Percentiles rank a stretch among this genome's conserved stretches.
phyloP scores from a whole-genome alignment of 1,284 basidiomycete species.

The Mrakiaceae sp. region DNA sequence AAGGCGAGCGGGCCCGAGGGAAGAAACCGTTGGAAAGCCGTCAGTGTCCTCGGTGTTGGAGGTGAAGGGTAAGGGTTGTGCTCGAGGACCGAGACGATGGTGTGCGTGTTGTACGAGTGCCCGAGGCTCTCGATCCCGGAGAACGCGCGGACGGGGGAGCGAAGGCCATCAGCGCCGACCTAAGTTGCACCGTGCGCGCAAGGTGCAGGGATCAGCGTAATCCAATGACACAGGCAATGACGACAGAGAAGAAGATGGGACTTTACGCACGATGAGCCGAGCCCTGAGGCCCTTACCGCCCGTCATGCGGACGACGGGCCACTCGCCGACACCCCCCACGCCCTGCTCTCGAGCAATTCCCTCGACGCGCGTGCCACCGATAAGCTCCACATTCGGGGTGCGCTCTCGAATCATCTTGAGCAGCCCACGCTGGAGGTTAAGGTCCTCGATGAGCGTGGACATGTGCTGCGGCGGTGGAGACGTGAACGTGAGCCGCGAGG shows the following conservation, averaged over 20 bases:
- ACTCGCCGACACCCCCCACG: conserved; percentile 36
- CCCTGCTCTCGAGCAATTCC: conserved; percentile 21
- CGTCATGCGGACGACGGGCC: conserved; percentile 63
- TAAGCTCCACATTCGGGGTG: conserved; percentile 20
- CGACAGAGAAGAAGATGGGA: background rate
- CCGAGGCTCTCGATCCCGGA: conserved; percentile 80
- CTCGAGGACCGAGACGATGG: conserved; percentile 77
- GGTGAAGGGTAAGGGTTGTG: conserved; percentile 45
- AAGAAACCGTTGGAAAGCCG: conserved; percentile 89
- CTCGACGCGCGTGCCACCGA: conserved; percentile 24
- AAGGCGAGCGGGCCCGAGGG: conserved; percentile 94
- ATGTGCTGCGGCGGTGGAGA: conserved; percentile 18
- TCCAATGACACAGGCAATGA: background rate
- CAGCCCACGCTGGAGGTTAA: conserved; percentile 76
- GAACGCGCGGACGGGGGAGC: conserved; percentile 83
- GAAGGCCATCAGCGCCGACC: conserved; percentile 92
- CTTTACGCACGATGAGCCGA: conserved; percentile 52
- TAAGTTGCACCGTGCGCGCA: conserved; percentile 26
- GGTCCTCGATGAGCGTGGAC: conserved; percentile 48
- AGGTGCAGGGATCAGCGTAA: background rate
- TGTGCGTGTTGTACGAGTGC: conserved; percentile 83
- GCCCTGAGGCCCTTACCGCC: conserved; percentile 52
- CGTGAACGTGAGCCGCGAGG: conserved; percentile 35
- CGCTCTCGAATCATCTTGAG: conserved; percentile 30
- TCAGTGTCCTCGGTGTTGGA: conserved; percentile 47